Evolutionary conservation across 352 stramenopile genomes (phyloP).

Genomic region (Globisporangium lucens): DNA sequence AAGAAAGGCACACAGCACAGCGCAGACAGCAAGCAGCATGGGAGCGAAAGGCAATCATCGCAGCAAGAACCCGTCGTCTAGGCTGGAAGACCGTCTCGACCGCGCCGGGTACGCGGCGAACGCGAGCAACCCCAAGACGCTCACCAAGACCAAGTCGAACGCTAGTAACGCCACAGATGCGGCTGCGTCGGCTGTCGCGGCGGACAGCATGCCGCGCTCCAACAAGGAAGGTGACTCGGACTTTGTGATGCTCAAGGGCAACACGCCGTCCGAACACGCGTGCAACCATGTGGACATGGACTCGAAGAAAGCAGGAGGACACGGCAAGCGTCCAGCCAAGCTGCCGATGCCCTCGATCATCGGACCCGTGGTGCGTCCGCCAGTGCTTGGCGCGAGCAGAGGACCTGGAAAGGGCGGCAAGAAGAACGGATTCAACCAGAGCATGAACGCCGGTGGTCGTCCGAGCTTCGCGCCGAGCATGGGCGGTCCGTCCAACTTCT

Average conservation of each 20-base stretch:
- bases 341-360: slow-evolving; percentile 25
- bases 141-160: slow-evolving; percentile 8
- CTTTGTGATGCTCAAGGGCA: slow-evolving; percentile 19
- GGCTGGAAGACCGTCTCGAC: slow-evolving; percentile 12
- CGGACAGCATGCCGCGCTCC: slow-evolving; percentile 18
- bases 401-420: slow-evolving; percentile 12
- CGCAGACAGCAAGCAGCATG: neutral
- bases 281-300: slow-evolving; percentile 14
- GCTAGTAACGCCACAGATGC: neutral
- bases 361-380: slow-evolving; percentile 13
- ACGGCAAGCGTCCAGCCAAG: neutral
- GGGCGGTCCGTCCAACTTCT: slow-evolving; percentile 12
- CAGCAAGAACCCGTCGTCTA: neutral
- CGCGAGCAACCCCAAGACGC: neutral
- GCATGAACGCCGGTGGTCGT: slow-evolving; percentile 4
- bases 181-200: neutral
- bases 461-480: slow-evolving; percentile 31
- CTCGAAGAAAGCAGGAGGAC: slow-evolving; percentile 1
- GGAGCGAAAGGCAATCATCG: slow-evolving; percentile 5
- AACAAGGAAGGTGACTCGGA: slow-evolving; percentile 17
- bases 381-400: slow-evolving; percentile 7
- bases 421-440: slow-evolving; percentile 14
- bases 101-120: slow-evolving; percentile 10
- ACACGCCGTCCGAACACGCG: slow-evolving; percentile 27
- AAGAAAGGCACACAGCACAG: neutral